Evolutionary conservation across 208 protist genomes (phyloP).

Genomic region (Trypanosoma avium): DNA sequence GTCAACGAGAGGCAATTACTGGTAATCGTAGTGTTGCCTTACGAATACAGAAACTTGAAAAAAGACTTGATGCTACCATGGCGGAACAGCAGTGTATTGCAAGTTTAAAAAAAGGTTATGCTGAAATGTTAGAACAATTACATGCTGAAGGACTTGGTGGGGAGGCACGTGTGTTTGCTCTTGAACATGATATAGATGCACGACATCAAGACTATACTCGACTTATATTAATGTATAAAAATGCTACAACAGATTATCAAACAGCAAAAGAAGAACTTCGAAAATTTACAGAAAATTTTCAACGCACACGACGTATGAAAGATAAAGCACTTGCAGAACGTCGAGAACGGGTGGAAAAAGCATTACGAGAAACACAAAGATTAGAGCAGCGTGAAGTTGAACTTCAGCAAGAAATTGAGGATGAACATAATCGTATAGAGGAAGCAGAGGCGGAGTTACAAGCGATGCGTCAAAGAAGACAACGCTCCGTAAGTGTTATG

Average conservation of each 20-base stretch:
- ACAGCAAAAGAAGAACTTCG: conserved; percentile 41
- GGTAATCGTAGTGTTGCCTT: conserved; percentile 58
- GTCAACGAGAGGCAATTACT: conserved; percentile 17
- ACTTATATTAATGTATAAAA: conserved; percentile 83
- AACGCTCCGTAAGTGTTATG: conserved; percentile 20
- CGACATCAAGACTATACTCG: conserved; percentile 89
- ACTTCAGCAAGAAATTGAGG: conserved; percentile 55
- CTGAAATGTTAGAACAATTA: conserved; percentile 76
- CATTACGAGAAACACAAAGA: conserved; percentile 48
- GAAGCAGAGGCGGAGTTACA: conserved; percentile 44
- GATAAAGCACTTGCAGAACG: conserved; percentile 81
- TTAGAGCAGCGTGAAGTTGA: conserved; percentile 45
- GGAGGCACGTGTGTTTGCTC: conserved; percentile 50
- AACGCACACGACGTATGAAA: conserved; percentile 48
- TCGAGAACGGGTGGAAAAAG: conserved; percentile 47
- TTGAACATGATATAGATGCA: conserved; percentile 71
- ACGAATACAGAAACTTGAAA: conserved; percentile 90
- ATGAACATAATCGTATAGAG: conserved; percentile 71
- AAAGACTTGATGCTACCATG: conserved; percentile 86
- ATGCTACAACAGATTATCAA: conserved; percentile 64
- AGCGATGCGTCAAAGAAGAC: conserved; percentile 28
- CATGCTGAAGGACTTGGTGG: conserved; percentile 58
- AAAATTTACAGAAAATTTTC: conserved; percentile 42
- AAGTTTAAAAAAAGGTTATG: conserved; percentile 84
- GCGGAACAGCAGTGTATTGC: conserved; percentile 85